phyloP scores from a whole-genome alignment of 1,139 yeast genomes.

The Pichia sp. region DNA sequence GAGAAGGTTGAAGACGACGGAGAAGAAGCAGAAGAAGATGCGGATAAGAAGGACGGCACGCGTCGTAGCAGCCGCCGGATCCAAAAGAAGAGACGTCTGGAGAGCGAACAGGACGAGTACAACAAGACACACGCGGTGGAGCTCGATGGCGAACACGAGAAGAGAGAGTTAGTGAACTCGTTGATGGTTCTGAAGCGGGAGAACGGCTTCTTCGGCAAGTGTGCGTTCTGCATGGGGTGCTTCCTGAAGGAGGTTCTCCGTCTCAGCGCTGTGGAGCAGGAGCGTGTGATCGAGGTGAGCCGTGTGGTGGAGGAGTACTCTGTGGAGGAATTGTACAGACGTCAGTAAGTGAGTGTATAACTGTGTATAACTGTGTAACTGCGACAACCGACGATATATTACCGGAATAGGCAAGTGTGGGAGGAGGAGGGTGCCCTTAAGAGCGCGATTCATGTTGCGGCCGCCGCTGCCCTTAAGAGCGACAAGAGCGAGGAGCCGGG shows the following conservation, averaged over 20 bases:
- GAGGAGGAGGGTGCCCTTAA: too few relatives aligned
- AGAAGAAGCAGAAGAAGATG: too few relatives aligned
- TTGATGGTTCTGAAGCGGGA: conserved; percentile 4
- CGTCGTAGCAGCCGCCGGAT: conserved; percentile 7
- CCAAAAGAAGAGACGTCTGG: background rate
- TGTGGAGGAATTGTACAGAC: background rate
- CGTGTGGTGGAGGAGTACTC: conserved; percentile 6
- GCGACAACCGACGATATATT: too few relatives aligned
- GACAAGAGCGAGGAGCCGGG: background rate
- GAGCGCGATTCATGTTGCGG: too few relatives aligned
- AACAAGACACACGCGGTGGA: conserved; percentile 2
- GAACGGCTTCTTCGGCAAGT: conserved; percentile 13
- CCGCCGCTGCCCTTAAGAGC: background rate
- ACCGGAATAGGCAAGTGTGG: conserved; percentile 3
- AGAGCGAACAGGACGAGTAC: background rate
- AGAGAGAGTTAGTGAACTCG: conserved; percentile 1
- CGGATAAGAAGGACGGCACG: background rate
- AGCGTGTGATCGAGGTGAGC: background rate
- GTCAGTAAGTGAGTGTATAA: too few relatives aligned
- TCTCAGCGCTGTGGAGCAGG: background rate
- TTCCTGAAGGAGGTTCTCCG: conserved; percentile 8
- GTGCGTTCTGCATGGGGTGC: conserved; percentile 14
- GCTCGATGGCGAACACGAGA: too few relatives aligned
- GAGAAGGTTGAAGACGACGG: too few relatives aligned
- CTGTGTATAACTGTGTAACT: too few relatives aligned